A percentile compares a stretch with the other conserved stretches of the same genome.
Evolutionary conservation across 2,329 filamentous ascomycete species (phyloP).

Genomic region (Bisporella sp.): DNA sequence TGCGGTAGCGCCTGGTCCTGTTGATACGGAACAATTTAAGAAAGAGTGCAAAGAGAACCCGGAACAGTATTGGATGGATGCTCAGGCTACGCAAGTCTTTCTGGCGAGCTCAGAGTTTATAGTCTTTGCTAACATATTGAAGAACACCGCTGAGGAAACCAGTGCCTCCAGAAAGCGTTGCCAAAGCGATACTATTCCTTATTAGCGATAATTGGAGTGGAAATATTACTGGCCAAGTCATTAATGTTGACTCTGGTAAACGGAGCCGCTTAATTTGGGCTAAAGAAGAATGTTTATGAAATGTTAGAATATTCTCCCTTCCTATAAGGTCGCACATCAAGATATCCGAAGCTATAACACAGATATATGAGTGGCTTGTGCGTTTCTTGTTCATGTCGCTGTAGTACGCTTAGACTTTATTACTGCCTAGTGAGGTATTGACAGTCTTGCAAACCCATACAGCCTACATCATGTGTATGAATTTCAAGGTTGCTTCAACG

Average conservation of each 20-base stretch:
- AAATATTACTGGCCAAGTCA: slow-evolving; percentile 36
- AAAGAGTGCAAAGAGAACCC: slow-evolving; percentile 33
- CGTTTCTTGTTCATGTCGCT: too few species aligned
- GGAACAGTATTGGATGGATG: slow-evolving; percentile 33
- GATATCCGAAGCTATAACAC: too few species aligned
- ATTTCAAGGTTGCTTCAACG: too few species aligned
- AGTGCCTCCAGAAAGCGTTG: slow-evolving; percentile 33
- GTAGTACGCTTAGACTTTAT: too few species aligned
- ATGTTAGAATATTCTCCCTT: too few species aligned
- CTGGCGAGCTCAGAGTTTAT: neutral
- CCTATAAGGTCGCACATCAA: too few species aligned
- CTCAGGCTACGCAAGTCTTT: slow-evolving; percentile 32
- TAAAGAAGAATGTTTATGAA: slow-evolving; percentile 12
- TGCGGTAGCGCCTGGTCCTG: slow-evolving; percentile 38
- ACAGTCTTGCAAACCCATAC: too few species aligned
- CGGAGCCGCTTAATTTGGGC: slow-evolving; percentile 35
- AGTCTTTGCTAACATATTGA: neutral
- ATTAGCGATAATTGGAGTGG: slow-evolving; percentile 38
- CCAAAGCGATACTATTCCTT: slow-evolving; percentile 37
- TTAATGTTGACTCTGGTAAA: slow-evolving; percentile 40
- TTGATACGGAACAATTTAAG: slow-evolving; percentile 35
- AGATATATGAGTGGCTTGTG: too few species aligned
- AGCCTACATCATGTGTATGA: too few species aligned
- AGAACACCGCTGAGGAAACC: slow-evolving; percentile 19
- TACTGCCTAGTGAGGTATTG: too few species aligned